Percentiles rank a stretch among this genome's conserved stretches.
Conservation (phyloP, 1,284 basidiomycete genomes). For the Cryptococcus wingfieldii region DNA sequence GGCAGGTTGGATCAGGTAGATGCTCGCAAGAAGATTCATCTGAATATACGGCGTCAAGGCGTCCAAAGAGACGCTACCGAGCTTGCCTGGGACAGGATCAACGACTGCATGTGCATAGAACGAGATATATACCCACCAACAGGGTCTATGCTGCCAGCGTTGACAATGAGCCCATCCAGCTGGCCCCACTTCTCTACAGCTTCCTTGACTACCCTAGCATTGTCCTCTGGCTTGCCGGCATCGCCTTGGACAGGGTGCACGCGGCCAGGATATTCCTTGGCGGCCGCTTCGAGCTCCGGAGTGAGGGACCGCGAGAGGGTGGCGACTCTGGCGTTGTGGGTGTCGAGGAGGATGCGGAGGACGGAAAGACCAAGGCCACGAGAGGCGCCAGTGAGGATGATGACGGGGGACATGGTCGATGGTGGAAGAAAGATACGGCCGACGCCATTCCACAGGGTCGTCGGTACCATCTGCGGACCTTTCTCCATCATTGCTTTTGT, state of each 20-base stretch:
- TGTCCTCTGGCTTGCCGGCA: slow-evolving; percentile 45
- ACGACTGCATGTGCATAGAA: neutral
- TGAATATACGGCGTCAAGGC: slow-evolving; percentile 39
- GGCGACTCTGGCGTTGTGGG: slow-evolving; percentile 49
- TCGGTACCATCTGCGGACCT: neutral
- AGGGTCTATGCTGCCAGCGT: slow-evolving; percentile 52
- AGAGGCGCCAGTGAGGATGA: slow-evolving; percentile 46
- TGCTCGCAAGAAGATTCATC: slow-evolving; percentile 53
- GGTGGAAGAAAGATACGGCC: neutral
- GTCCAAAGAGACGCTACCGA: slow-evolving; percentile 26
- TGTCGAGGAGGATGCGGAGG: slow-evolving; percentile 46
- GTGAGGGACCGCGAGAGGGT: slow-evolving; percentile 52
- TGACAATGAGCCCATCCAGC: slow-evolving; percentile 53
- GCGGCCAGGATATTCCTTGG: slow-evolving; percentile 28
- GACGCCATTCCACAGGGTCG: neutral
- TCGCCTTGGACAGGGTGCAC: slow-evolving; percentile 47
- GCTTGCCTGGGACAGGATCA: slow-evolving; percentile 19
- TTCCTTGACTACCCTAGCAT: slow-evolving; percentile 34
- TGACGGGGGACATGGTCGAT: slow-evolving; percentile 24
- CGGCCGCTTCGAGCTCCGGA: slow-evolving; percentile 45
- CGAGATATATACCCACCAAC: slow-evolving; percentile 27
- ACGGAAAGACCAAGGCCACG: slow-evolving; percentile 54
- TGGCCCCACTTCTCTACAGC: slow-evolving; percentile 50
- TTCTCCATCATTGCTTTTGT: neutral
- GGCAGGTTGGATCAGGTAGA: slow-evolving; percentile 51